Evolutionary conservation across 2,329 filamentous ascomycete species (phyloP).

Genomic region (Capronia americana): DNA sequence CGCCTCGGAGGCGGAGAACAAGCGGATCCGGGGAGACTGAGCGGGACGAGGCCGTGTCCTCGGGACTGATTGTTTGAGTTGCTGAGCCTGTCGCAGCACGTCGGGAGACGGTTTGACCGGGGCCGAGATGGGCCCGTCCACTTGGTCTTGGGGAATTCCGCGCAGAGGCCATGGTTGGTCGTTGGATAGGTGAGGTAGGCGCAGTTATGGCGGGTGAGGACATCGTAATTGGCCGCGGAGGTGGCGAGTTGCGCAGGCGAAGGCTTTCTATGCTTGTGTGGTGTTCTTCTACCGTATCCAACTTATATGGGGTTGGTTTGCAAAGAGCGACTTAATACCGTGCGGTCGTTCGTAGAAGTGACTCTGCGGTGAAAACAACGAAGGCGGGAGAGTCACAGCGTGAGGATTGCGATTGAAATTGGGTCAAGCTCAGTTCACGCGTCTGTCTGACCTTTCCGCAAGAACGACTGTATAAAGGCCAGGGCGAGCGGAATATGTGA

Average conservation of each 20-base stretch:
- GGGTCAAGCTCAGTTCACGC: background rate
- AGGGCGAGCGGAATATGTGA: background rate
- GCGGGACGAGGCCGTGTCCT: constrained; percentile 35
- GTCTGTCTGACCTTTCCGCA: background rate
- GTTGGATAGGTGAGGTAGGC: constrained; percentile 12
- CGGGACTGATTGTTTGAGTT: constrained; percentile 42
- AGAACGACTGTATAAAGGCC: background rate
- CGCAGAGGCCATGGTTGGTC: constrained; percentile 9
- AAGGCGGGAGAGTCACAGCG: background rate
- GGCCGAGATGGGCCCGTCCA: constrained; percentile 18
- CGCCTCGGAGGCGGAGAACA: constrained; percentile 40
- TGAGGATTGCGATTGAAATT: background rate
- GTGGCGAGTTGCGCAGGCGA: too few relatives aligned
- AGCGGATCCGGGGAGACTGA: constrained; percentile 35
- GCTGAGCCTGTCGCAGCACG: constrained; percentile 32
- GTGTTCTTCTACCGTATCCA: background rate
- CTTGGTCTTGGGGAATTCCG: constrained; percentile 3
- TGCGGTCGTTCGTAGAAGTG: background rate
- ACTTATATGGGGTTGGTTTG: background rate
- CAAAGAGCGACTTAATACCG: background rate
- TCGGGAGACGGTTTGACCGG: constrained; percentile 11
- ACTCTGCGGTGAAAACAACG: background rate
- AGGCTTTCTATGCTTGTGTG: background rate
- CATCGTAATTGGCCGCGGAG: background rate
- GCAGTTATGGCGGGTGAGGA: constrained; percentile 5